These are phyloP conservation scores for Saxophila tyrrhenica DNA, from an alignment of 495 filamentous ascomycete genomes.

Conservation along the genomic window DNA sequence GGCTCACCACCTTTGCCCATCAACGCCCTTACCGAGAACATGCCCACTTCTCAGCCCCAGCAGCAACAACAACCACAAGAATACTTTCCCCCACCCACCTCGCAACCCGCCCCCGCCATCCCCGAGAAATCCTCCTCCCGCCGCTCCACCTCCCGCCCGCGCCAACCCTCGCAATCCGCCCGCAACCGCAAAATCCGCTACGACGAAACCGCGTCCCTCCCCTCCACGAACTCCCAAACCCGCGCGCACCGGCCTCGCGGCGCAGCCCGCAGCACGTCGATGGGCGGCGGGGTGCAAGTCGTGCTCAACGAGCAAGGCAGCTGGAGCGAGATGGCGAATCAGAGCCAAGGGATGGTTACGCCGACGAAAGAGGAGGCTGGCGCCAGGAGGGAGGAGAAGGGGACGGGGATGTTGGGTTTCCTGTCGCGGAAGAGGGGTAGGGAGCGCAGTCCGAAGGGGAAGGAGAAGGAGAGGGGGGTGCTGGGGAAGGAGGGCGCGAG, in stretches of 20 bases:
- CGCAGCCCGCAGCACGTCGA: constrained; percentile 54
- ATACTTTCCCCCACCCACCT: constrained; percentile 9
- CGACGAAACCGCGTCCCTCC: constrained; percentile 9
- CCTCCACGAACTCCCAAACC: constrained; percentile 15
- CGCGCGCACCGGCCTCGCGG: constrained; percentile 32
- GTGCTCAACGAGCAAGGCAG: constrained; percentile 81
- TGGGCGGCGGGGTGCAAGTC: constrained; percentile 79
- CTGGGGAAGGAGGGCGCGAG: constrained; percentile 90
- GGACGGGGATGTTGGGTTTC: constrained; percentile 79
- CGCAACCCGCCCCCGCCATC: background rate
- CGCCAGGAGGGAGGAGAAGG: constrained; percentile 34
- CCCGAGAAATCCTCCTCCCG: background rate
- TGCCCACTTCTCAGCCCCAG: constrained; percentile 6
- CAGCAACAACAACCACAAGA: background rate
- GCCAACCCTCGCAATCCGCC: constrained; percentile 16
- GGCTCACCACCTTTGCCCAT: constrained; percentile 28
- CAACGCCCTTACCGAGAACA: constrained; percentile 5
- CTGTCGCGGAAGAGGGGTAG: constrained; percentile 78
- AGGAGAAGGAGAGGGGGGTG: constrained; percentile 69
- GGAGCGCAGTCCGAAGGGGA: constrained; percentile 80
- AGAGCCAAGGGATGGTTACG: constrained; percentile 55
- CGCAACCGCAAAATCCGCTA: constrained; percentile 21
- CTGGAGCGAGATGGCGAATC: constrained; percentile 80
- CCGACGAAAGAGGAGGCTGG: constrained; percentile 31
- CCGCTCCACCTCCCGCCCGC: constrained; percentile 1